phyloP scores from a whole-genome alignment of 2,329 filamentous ascomycete genomes.

The Monosporascus sp. region DNA sequence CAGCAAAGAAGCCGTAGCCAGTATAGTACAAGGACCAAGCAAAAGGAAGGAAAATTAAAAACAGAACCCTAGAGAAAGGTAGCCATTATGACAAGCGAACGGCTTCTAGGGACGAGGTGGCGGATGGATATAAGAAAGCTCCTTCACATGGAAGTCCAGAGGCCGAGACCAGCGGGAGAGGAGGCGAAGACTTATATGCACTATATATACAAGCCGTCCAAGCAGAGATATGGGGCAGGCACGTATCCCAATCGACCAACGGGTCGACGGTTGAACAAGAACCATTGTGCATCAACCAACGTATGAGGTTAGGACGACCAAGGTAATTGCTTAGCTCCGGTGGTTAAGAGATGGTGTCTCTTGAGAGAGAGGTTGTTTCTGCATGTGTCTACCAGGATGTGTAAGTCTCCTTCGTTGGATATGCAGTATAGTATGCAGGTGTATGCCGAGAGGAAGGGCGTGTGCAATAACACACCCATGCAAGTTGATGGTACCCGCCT shows the following conservation, averaged over 20 bases:
- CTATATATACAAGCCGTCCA: neutral
- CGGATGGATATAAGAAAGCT: conserved; percentile 16
- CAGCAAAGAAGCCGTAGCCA: conserved; percentile 9
- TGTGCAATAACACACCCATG: neutral
- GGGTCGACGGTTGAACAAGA: conserved; percentile 19
- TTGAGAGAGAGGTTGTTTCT: neutral
- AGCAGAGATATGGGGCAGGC: neutral
- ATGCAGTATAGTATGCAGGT: neutral
- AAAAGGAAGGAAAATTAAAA: conserved; percentile 7
- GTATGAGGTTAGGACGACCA: conserved; percentile 17
- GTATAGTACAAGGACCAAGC: conserved; percentile 25
- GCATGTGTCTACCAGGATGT: neutral
- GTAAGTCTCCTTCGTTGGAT: neutral
- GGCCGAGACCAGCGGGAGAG: conserved; percentile 29
- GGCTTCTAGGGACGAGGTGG: conserved; percentile 26
- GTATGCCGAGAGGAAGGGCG: neutral
- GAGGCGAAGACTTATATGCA: conserved; percentile 42
- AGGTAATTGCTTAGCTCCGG: neutral
- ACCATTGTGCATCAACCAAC: conserved; percentile 18
- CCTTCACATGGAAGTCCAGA: conserved; percentile 17
- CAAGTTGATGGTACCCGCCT: neutral
- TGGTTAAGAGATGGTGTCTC: neutral
- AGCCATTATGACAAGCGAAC: conserved; percentile 33
- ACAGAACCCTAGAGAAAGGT: conserved; percentile 32
- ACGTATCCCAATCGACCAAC: conserved; percentile 16